A percentile compares a stretch with the other conserved stretches of the same genome.
Conservation (phyloP, 352 stramenopile genomes). For the Globisporangium paddicum region DNA sequence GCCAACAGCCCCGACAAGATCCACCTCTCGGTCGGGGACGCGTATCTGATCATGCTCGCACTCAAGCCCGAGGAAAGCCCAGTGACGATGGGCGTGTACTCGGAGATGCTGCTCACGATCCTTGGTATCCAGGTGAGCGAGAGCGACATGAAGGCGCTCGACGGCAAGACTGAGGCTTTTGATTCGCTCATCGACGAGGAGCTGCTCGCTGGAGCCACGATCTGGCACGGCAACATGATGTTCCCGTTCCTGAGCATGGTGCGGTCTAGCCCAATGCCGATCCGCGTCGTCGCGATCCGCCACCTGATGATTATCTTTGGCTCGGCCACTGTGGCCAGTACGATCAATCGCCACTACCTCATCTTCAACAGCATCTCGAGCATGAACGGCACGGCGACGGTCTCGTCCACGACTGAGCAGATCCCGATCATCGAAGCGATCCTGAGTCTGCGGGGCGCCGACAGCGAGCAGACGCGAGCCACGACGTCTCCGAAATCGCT, state of each 20-base stretch:
- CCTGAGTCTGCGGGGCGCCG: constrained; percentile 52
- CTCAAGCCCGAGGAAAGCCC: constrained; percentile 61
- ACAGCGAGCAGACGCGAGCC: constrained; percentile 20
- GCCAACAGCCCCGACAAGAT: constrained; percentile 65
- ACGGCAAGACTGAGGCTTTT: constrained; percentile 41
- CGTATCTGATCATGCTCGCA: constrained; percentile 78
- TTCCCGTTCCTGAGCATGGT: constrained; percentile 55
- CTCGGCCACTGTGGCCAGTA: constrained; percentile 49
- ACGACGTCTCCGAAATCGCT: constrained; percentile 26
- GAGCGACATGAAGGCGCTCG: constrained; percentile 41
- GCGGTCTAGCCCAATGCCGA: constrained; percentile 44
- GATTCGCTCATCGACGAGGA: constrained; percentile 57
- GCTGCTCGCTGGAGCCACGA: constrained; percentile 37
- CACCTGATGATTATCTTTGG: constrained; percentile 67
- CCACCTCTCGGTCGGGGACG: constrained; percentile 69
- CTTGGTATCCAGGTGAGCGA: constrained; percentile 67
- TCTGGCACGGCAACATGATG: constrained; percentile 72
- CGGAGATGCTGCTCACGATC: constrained; percentile 71
- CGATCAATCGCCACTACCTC: constrained; percentile 71
- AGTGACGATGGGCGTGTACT: constrained; percentile 77
- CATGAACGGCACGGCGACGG: constrained; percentile 52
- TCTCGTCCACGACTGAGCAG: constrained; percentile 75
- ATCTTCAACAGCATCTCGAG: constrained; percentile 78
- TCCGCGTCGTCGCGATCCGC: constrained; percentile 57
- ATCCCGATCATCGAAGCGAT: constrained; percentile 78